Conservation (phyloP, 345 rosid species). For the Corymbia maculata region DNA sequence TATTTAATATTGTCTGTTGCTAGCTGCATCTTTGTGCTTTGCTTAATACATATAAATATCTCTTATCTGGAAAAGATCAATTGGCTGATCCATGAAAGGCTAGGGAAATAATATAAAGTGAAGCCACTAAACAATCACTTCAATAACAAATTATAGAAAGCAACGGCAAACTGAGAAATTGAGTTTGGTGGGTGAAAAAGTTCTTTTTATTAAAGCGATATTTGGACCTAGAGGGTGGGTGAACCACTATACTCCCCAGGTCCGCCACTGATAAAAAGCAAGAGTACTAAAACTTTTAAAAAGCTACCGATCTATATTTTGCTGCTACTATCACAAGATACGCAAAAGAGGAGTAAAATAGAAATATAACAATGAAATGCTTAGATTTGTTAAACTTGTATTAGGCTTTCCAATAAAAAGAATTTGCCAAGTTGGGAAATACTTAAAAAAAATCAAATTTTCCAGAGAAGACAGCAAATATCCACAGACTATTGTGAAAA, state of each 20-base stretch:
- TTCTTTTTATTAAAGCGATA: background rate
- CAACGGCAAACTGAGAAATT: background rate
- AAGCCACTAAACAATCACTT: background rate
- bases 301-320: background rate
- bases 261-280: background rate
- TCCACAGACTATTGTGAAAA: background rate
- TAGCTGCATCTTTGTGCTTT: background rate
- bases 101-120: background rate
- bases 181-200: background rate
- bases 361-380: background rate
- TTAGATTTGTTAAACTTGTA: background rate
- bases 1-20: background rate
- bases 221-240: background rate
- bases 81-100: background rate
- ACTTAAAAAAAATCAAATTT: background rate
- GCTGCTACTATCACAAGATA: background rate
- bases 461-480: background rate
- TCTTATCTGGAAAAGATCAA: background rate
- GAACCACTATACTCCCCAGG: background rate
- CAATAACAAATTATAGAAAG: background rate
- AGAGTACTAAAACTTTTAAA: background rate
- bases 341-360: background rate
- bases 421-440: background rate
- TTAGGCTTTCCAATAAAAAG: background rate
- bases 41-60: background rate